Base-by-base conservation (phyloP, 2,329 filamentous ascomycete genomes). In the Claviceps sp. region DNA sequence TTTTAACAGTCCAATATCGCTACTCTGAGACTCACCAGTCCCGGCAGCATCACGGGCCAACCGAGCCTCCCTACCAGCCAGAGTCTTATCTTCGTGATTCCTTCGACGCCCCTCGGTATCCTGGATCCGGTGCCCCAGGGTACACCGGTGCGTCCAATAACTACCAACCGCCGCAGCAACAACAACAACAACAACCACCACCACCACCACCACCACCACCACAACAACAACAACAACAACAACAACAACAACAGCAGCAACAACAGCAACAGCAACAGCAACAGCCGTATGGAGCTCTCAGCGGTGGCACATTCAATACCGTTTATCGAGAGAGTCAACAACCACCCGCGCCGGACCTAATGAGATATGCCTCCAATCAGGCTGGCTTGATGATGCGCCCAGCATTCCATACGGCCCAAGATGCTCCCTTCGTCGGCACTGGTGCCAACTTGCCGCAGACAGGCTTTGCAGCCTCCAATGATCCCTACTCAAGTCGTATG, bases 1-100 rank as follows among this genome's bases (percentile, higher is more conserved):
- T 73, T 63, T 72, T 72, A 65, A 63, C 70, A 80, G 77, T 72
- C 63, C 74, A 76, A 65, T 78, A 78, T 62, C 74, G 74, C 65
- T 72, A 77, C 63, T 78, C 76, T 56, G 70, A 77, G 67, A 75
- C 73, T 44, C 67, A 70, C 51, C 67, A 70, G 59, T 69, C 71
- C 54, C 70, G 73, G 52, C 73, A 76, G 59, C 69, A 75, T 55
- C 70, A 70, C 57, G 73, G 73, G 52, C 73, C 73, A 41, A 72
- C 72, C 49, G 64, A 66, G 60, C 62, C 59, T 61, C 63, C 64
- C 30, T 67, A 63, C 54, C 61, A 60, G 52, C 52, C 60, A 55
- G 67, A 69, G 48, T 60, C 62, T 22, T 69, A 71, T 57, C 58
- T 63, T 53, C 68, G 69, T 61, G 72, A 73, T 56, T 65, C 68